Evolutionary conservation across 495 filamentous ascomycete species (phyloP).

Genomic region (Daldinia concentrica): DNA sequence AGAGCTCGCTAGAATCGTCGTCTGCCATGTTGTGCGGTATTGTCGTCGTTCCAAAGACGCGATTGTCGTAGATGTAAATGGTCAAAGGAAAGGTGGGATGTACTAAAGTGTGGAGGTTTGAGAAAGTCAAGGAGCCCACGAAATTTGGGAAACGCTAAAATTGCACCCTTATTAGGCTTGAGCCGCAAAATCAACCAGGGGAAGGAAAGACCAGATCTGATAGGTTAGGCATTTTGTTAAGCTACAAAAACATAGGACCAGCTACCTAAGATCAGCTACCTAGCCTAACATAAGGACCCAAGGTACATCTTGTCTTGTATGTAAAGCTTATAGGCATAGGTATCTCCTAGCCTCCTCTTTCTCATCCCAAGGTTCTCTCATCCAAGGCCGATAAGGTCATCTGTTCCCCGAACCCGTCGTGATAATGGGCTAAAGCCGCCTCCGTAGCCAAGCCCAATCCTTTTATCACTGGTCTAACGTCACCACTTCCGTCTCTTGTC

Average conservation of each 20-base stretch:
- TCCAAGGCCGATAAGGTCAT: conserved; percentile 18
- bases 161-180: conserved; percentile 44
- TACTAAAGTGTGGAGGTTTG: conserved; percentile 27
- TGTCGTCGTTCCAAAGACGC: conserved; percentile 8
- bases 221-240: conserved; percentile 45
- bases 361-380: background rate
- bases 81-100: conserved; percentile 23
- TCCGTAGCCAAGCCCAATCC: conserved; percentile 17
- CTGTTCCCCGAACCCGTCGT: background rate
- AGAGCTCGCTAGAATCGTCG: conserved; percentile 64
- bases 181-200: conserved; percentile 48
- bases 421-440: background rate
- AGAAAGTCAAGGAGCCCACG: conserved; percentile 14
- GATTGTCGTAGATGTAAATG: conserved; percentile 12
- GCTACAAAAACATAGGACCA: conserved; percentile 17
- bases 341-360: conserved; percentile 10
- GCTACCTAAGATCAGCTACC: background rate
- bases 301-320: conserved; percentile 12
- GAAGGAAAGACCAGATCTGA: conserved; percentile 42
- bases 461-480: conserved; percentile 27
- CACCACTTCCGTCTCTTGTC: conserved; percentile 10
- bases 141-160: conserved; percentile 46
- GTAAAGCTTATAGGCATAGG: background rate
- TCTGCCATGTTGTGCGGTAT: conserved; percentile 54
- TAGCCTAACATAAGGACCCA: background rate